These are phyloP conservation scores for Didymella pomorum DNA, from an alignment of 2,329 filamentous ascomycete genomes.

Conservation along the genomic window DNA sequence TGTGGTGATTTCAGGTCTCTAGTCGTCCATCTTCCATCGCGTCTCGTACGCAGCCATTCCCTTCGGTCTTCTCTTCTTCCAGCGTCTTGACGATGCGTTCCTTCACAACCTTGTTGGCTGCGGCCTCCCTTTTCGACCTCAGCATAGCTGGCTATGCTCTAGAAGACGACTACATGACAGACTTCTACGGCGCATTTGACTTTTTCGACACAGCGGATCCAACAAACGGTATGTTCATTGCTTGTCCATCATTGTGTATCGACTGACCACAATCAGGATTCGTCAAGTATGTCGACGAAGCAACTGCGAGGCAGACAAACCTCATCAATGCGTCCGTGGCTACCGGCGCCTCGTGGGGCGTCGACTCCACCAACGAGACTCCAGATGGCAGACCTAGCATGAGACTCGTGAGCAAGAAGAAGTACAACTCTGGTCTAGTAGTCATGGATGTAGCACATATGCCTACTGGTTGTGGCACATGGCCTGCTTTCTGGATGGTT, in stretches of 20 bases:
- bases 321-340: constrained; percentile 49
- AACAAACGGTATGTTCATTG: constrained; percentile 48
- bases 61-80: constrained; percentile 25
- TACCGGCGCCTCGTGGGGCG: constrained; percentile 55
- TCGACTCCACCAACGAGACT: constrained; percentile 52
- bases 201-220: constrained; percentile 56
- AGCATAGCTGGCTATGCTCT: constrained; percentile 54
- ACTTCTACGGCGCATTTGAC: constrained; percentile 57
- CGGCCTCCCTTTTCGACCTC: constrained; percentile 42
- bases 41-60: constrained; percentile 45
- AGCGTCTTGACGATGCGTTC: constrained; percentile 45
- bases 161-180: constrained; percentile 52
- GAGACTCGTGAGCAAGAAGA: constrained; percentile 57
- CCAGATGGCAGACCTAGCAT: constrained; percentile 56
- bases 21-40: constrained; percentile 37
- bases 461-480: constrained; percentile 60
- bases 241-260: not conserved
- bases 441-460: constrained; percentile 61
- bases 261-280: constrained; percentile 41
- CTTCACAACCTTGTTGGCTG: constrained; percentile 46
- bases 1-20: constrained; percentile 29
- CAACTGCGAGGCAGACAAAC: constrained; percentile 50
- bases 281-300: constrained; percentile 51
- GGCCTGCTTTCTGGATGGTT: constrained; percentile 57
- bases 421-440: constrained; percentile 58